phyloP scores from a whole-genome alignment of 495 filamentous ascomycete species.

The Xylaria nigripes region DNA sequence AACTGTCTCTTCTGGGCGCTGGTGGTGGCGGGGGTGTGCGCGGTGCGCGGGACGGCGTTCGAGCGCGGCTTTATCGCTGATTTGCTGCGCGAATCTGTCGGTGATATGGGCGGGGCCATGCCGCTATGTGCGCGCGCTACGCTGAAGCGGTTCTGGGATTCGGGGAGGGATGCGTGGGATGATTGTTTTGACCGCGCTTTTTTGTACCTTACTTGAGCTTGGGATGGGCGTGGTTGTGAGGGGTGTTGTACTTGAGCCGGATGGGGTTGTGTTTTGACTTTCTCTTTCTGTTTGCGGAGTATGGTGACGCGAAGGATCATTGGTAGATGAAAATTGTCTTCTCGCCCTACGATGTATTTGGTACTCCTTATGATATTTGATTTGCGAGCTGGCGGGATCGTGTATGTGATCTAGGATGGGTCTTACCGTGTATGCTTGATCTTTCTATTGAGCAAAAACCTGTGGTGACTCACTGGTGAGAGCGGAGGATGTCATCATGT shows the following conservation, averaged over 20 bases:
- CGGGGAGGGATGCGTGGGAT: slow-evolving; percentile 5
- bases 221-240: not conserved
- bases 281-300: too few species aligned
- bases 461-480: too few species aligned
- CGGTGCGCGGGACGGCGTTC: slow-evolving; percentile 3
- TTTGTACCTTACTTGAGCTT: slow-evolving; percentile 1
- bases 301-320: too few species aligned
- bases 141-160: slow-evolving; percentile 3
- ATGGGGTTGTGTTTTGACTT: not conserved
- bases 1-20: slow-evolving; percentile 14
- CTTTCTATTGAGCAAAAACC: too few species aligned
- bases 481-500: too few species aligned
- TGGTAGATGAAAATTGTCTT: too few species aligned
- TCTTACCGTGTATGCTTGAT: too few species aligned
- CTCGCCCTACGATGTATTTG: too few species aligned
- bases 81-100: not conserved
- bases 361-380: too few species aligned
- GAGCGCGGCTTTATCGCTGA: slow-evolving; percentile 5
- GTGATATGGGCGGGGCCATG: slow-evolving; percentile 2
- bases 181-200: slow-evolving; percentile 9
- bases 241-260: not conserved
- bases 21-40: not conserved
- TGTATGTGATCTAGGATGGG: too few species aligned
- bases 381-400: too few species aligned
- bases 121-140: not conserved